These are phyloP conservation scores for Chiua sp. DNA, from an alignment of 1,284 basidiomycete species.

Conservation along the genomic window DNA sequence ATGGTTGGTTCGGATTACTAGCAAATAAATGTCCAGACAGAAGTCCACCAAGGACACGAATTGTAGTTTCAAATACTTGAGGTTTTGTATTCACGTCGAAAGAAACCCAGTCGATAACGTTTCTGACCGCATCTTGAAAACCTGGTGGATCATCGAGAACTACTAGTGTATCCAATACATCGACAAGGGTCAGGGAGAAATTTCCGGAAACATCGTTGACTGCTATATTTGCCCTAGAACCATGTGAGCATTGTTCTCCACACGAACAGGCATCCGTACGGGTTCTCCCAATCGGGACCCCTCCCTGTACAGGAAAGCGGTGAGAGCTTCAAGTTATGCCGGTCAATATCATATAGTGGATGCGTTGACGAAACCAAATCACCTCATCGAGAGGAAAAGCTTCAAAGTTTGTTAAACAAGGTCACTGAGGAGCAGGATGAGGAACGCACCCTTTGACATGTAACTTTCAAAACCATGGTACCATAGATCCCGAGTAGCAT, in stretches of 20 bases:
- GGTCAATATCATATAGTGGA: slow-evolving; percentile 11
- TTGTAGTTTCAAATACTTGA: slow-evolving; percentile 92
- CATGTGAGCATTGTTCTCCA: slow-evolving; percentile 12
- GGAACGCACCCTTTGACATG: slow-evolving; percentile 70
- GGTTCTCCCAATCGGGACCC: slow-evolving; percentile 81
- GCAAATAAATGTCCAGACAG: slow-evolving; percentile 88
- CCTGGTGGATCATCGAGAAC: slow-evolving; percentile 74
- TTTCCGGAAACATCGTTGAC: slow-evolving; percentile 89
- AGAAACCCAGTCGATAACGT: slow-evolving; percentile 78
- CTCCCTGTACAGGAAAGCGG: slow-evolving; percentile 86
- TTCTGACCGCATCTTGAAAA: slow-evolving; percentile 78
- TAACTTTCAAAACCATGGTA: slow-evolving; percentile 85
- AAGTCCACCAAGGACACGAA: slow-evolving; percentile 87
- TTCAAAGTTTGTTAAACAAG: slow-evolving; percentile 34
- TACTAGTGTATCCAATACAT: slow-evolving; percentile 82
- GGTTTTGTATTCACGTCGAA: slow-evolving; percentile 91
- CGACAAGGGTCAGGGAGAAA: slow-evolving; percentile 83
- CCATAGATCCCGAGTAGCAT: slow-evolving; percentile 76
- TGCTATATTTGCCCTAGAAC: slow-evolving; percentile 65
- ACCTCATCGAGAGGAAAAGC: slow-evolving; percentile 88
- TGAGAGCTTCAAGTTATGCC: slow-evolving; percentile 68
- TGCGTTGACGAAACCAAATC: slow-evolving; percentile 18
- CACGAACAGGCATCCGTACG: slow-evolving; percentile 54
- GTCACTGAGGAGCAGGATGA: background rate
- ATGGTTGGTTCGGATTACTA: slow-evolving; percentile 63